Base-by-base conservation (phyloP, 306 rosid species). In the Prunus kanzakura region DNA sequence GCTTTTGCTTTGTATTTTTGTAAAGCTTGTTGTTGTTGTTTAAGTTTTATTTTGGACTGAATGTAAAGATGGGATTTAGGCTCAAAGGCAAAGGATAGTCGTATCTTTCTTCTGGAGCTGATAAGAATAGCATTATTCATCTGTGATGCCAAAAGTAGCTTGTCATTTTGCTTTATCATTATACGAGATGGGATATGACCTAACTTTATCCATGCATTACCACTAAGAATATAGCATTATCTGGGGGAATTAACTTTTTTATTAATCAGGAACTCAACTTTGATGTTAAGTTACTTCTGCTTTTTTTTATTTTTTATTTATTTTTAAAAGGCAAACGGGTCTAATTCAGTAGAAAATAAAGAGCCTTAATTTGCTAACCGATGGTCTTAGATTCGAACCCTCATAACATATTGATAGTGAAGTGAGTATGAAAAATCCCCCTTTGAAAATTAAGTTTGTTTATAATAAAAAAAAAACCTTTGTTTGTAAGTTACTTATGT, bases 1-100 rank as follows among this genome's bases (percentile, higher is more conserved):
- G 76, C 67, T 56, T 38, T 25, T 57, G 55, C 67, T 72, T 72
- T 72, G 49, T 43, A 6, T 22, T 38, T 15, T 14, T 22, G 30
- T 32, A 69, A 22, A 61, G 63, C 20, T 6, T 14, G 0, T 12
- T 11, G 16, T 46, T 38, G 2, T 1, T 38, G 9, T 38, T 38
- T 7, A 6, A 38, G 9, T 6, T 73, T 38, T 12, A 23, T 43
- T n/a, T 13, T 14, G 52, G 20, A 3, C 3, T 71, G 25, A 51
- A 29, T 4, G 15, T 6, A 14, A 64, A n/a, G 15, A 3, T 64
- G 23, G 45, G 46, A 2, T 16, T 18, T 22, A 3, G 25, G 57
- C 58, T 55, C 49, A 16, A 35, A 35, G 66, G 4, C 49, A 16
- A 35, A 35, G 66, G 4, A 19, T 56, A 5, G 49, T 14, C 19